A percentile compares a stretch with the other conserved stretches of the same genome.
Evolutionary conservation across 202 grass and related monocot genomes (phyloP).

Genomic region (Bolboschoenoplectus hybrid): DNA sequence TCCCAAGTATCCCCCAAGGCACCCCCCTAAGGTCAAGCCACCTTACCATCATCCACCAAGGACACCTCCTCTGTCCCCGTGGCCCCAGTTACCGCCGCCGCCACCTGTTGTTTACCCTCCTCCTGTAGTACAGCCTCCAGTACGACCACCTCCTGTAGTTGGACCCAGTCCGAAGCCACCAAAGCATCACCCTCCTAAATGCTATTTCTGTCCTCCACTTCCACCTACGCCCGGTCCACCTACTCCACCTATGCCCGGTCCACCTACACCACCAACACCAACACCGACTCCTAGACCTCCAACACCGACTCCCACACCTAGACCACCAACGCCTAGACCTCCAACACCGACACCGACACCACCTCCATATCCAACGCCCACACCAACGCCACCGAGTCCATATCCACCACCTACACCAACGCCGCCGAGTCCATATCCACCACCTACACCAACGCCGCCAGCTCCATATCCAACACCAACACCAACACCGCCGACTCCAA

Average conservation of each 20-base stretch:
- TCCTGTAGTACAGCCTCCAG: conserved; percentile 21
- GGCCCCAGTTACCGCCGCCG: conserved; percentile 12
- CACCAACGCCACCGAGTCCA: conserved; percentile 3
- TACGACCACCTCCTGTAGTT: conserved; percentile 7
- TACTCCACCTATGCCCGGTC: not conserved
- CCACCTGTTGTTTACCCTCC: conserved; percentile 42
- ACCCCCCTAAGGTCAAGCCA: conserved; percentile 23
- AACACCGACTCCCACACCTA: conserved; percentile 22
- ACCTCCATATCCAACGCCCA: not conserved
- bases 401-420: conserved; percentile 25
- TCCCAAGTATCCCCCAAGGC: conserved; percentile 41
- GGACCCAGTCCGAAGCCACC: conserved; percentile 30
- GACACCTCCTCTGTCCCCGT: not conserved
- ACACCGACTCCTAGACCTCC: conserved; percentile 24
- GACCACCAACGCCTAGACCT: conserved; percentile 21
- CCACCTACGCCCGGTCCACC: conserved; percentile 15
- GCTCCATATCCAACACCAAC: conserved; percentile 10
- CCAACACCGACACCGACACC: not conserved
- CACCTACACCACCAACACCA: conserved; percentile 14
- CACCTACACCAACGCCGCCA: not conserved
- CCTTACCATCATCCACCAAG: conserved; percentile 14
- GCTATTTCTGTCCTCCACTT: conserved; percentile 17
- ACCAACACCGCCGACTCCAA: conserved; percentile 7
- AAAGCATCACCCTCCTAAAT: conserved; percentile 14
- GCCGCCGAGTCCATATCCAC: conserved; percentile 26